Evolutionary conservation across 2,329 filamentous ascomycete species (phyloP), one percentile per base, ranked within the genome.

Genomic region (Apiospora hydei): DNA sequence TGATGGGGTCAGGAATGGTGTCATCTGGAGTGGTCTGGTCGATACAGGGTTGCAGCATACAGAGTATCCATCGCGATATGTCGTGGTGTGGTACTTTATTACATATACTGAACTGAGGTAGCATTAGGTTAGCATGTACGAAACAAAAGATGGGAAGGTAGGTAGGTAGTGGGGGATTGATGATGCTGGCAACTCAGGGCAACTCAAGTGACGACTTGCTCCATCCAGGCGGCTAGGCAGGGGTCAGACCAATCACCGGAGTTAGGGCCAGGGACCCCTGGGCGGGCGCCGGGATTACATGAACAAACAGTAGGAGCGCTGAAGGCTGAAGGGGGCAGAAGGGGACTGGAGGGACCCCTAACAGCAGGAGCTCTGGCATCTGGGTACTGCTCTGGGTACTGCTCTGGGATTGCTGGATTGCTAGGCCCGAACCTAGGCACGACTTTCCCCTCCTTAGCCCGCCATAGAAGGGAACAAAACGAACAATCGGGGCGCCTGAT

Each of bases 351-450:
- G 26, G 30, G 53, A 57, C 51, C 51, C 51, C 49, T 51, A 24
- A 51, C n/a, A 24, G 49, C n/a, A 51, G 49, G 49, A 51, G 49
- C 49, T 51, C n/a, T n/a, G n/a, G n/a, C n/a, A n/a, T n/a, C n/a
- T n/a, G n/a, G n/a, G n/a, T n/a, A n/a, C n/a, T n/a, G n/a, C n/a
- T n/a, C n/a, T n/a, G n/a, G n/a, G n/a, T n/a, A n/a, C n/a, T n/a
- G 49, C 49, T 51, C n/a, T 51, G 49, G 49, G 49, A 51, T 51
- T 26, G 46, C 49, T 51, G 49, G 49, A 51, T 51, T 24, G 10
- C 34, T 61, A 38, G 53, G 26, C 6, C 26, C 30, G 53, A 61
- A 16, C 24, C 26, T 61, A 61, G 53, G 53, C 34, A 21, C 51
- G 24, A 30, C 4, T 38, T 38, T 8, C 13, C 24, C 51, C 13